Base-by-base conservation (phyloP, 192 early-diverging fungal genomes). In the Linnemannia schmuckeri region DNA sequence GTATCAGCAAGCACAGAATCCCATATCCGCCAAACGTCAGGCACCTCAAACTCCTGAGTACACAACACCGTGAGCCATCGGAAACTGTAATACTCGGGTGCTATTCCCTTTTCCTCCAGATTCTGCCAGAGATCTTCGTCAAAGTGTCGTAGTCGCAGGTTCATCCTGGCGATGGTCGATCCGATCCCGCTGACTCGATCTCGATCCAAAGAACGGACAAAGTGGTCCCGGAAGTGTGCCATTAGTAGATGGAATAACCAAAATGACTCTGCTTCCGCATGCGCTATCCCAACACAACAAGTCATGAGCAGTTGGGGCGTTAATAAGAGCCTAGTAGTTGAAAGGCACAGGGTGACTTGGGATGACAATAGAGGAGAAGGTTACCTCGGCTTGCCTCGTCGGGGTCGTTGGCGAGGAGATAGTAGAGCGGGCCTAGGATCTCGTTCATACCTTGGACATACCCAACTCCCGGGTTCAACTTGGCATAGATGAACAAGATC, bases 391-490 rank as follows among this genome's bases (percentile, higher is more conserved):
- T 88, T 47, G 69, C 72, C 41, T 92, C 89, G 38, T 93, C 90
- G 33, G 82, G 30, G 76, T 93, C 91, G 37, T 89, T 92, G 27
- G 96, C 94, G 78, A 95, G 88, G 9, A 96, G 93, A 69, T 95
- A 96, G 84, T 96, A 97, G 30, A 96, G 89, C 1, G 96, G 96
- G 3, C 92, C 96, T 30, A 97, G 85, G 57, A 97, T 88, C 81
- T 97, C 95, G 83, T 97, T 97, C 96, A 97, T 96, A 42, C 96
- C 96, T 84, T 97, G 96, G n/a, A 96, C 94, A 79, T 97, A 97
- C 3, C 94, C 94, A 18, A 95, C 91, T 35, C 96, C 96, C 7
- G 93, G 94, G 79, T 97, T 97, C 61, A 96, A 88, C 74, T 95
- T 94, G 6, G 94, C 93, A 83, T 94, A 96, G 42, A 97, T 94